Evolutionary conservation across 2,329 filamentous ascomycete genomes (phyloP).

Genomic region (Ambrosiella cleistominuta): DNA sequence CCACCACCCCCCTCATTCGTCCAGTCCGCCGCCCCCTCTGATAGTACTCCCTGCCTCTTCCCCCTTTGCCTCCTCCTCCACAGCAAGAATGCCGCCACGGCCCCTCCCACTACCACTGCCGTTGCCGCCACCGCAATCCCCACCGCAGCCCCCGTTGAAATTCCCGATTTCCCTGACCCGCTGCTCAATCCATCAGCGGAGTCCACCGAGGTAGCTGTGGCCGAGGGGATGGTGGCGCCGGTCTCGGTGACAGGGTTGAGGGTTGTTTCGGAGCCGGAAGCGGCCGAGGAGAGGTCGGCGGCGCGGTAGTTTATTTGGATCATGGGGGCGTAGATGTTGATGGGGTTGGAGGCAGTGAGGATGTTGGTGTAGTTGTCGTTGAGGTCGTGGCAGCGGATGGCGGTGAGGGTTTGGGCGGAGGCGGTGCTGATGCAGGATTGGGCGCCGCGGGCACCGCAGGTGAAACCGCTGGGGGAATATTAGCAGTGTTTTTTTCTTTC

Average conservation of each 20-base stretch:
- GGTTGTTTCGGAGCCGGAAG: neutral
- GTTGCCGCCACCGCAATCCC: constrained; percentile 14
- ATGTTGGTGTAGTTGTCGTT: neutral
- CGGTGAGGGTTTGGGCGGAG: neutral
- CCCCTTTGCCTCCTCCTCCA: neutral
- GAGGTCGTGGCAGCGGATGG: neutral
- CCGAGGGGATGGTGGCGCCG: neutral
- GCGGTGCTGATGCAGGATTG: neutral
- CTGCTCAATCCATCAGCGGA: neutral
- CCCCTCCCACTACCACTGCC: constrained; percentile 4
- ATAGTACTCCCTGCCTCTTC: constrained; percentile 16
- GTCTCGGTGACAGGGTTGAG: neutral
- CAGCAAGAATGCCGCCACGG: neutral
- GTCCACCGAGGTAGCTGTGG: neutral
- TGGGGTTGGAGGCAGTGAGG: neutral
- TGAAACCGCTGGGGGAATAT: neutral
- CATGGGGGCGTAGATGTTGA: constrained; percentile 16
- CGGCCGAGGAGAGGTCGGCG: constrained; percentile 14
- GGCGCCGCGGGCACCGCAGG: neutral
- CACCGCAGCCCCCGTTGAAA: constrained; percentile 8
- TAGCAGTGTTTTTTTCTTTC: neutral
- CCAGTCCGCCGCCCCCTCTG: constrained; percentile 6
- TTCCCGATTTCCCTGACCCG: neutral
- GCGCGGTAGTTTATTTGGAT: constrained; percentile 19
- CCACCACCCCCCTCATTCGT: neutral